phyloP scores from a whole-genome alignment of 2,329 filamentous ascomycete species.

The Trichoderma sp. region DNA sequence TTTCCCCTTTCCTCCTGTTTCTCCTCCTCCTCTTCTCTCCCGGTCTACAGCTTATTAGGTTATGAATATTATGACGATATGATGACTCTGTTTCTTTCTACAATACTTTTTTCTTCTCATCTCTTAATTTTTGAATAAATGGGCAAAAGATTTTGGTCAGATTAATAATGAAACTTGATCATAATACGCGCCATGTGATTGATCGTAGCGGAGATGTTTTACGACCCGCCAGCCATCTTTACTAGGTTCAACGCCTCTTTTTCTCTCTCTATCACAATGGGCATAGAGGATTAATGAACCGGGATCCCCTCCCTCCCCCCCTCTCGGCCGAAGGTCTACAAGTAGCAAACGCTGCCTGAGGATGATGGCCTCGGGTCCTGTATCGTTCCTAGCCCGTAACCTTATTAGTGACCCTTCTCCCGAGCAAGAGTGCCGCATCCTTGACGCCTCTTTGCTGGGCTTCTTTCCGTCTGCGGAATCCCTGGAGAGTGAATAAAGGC shows the following conservation, averaged over 20 bases:
- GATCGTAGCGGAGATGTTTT: neutral
- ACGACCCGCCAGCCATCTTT: neutral
- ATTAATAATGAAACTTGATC: neutral
- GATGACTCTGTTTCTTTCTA: neutral
- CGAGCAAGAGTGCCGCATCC: neutral
- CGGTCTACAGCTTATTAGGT: slow-evolving; percentile 32
- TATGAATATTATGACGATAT: slow-evolving; percentile 18
- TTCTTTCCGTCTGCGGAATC: neutral
- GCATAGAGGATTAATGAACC: neutral
- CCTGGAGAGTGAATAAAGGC: neutral
- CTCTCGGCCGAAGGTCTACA: neutral
- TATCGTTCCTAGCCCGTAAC: neutral
- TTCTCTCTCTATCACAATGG: neutral
- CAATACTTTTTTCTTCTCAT: neutral
- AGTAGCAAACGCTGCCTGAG: neutral
- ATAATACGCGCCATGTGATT: neutral
- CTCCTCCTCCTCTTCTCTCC: slow-evolving; percentile 27
- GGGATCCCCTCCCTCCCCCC: neutral
- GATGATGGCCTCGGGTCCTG: neutral
- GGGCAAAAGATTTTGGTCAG: neutral
- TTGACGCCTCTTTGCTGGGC: neutral
- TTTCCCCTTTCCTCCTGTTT: slow-evolving; percentile 34
- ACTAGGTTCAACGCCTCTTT: neutral
- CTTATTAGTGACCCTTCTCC: neutral
- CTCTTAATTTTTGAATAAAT: neutral